phyloP scores from a whole-genome alignment of 2,329 filamentous ascomycete genomes.

The Xylaria sp. region DNA sequence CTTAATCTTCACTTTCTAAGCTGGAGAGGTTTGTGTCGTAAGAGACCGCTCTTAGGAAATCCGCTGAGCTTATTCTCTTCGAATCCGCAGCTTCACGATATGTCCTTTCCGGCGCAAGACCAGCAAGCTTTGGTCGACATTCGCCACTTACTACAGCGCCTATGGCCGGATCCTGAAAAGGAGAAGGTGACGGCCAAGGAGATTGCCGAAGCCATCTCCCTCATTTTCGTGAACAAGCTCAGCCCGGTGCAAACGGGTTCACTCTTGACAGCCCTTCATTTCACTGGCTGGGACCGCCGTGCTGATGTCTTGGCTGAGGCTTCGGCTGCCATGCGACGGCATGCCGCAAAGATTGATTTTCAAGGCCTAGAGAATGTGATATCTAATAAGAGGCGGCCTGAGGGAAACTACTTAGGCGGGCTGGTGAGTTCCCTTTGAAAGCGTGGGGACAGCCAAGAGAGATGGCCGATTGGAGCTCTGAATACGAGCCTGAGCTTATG shows the following conservation, averaged over 20 bases:
- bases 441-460: neutral
- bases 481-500: neutral
- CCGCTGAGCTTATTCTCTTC: neutral
- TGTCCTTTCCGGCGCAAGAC: slow-evolving; percentile 37
- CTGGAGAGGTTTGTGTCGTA: neutral
- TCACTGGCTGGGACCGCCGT: slow-evolving; percentile 84
- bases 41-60: slow-evolving; percentile 7
- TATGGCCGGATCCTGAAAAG: slow-evolving; percentile 69
- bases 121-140: slow-evolving; percentile 62
- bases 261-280: slow-evolving; percentile 90
- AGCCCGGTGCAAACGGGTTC: slow-evolving; percentile 90
- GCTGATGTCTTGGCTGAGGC: slow-evolving; percentile 89
- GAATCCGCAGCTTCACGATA: slow-evolving; percentile 22
- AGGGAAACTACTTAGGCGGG: slow-evolving; percentile 83
- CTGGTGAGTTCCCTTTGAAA: slow-evolving; percentile 68
- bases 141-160: slow-evolving; percentile 76
- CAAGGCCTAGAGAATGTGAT: slow-evolving; percentile 70
- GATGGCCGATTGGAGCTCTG: neutral
- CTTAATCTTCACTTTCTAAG: neutral
- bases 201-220: slow-evolving; percentile 87
- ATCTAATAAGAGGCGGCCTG: slow-evolving; percentile 67
- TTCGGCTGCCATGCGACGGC: slow-evolving; percentile 83
- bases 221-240: slow-evolving; percentile 91
- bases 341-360: slow-evolving; percentile 77
- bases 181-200: slow-evolving; percentile 75